Percentiles rank a stretch among this genome's conserved stretches.
phyloP scores from a whole-genome alignment of 345 rosid genomes.

The Melastoma malabathricum region DNA sequence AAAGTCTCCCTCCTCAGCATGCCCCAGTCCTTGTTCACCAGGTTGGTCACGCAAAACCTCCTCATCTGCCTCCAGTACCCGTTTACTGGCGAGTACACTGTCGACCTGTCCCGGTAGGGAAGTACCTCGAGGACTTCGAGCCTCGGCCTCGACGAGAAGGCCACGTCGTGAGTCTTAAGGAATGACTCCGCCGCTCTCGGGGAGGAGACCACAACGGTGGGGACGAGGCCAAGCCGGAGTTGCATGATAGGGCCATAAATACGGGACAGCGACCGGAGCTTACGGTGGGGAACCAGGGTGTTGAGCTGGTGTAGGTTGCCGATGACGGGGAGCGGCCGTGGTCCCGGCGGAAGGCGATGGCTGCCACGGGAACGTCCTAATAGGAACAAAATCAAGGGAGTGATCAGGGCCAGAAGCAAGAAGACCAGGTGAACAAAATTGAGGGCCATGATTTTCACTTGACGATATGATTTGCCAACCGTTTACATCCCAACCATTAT shows the following conservation, averaged over 20 bases:
- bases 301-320: constrained; percentile 2
- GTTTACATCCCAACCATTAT: too few relatives aligned
- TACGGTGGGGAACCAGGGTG: constrained; percentile 4
- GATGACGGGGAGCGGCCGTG: constrained; percentile 5
- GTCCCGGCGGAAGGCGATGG: constrained; percentile 4
- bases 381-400: neutral
- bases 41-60: constrained; percentile 14
- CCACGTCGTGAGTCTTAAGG: constrained; percentile 19
- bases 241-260: constrained; percentile 32
- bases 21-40: constrained; percentile 12
- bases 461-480: too few relatives aligned
- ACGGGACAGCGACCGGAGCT: neutral
- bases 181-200: constrained; percentile 25
- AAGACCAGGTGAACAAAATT: too few relatives aligned
- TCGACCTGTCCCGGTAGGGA: constrained; percentile 6
- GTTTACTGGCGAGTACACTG: constrained; percentile 13
- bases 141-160: constrained; percentile 25
- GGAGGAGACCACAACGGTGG: constrained; percentile 28
- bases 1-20: constrained; percentile 8
- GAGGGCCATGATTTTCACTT: too few relatives aligned
- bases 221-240: constrained; percentile 25
- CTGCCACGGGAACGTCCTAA: neutral
- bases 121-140: neutral
- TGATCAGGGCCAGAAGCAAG: neutral
- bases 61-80: constrained; percentile 17